Evolutionary conservation across 306 rosid species (phyloP), one percentile per base, ranked within the genome.

Genomic region (Hippophae gyantsensis): DNA sequence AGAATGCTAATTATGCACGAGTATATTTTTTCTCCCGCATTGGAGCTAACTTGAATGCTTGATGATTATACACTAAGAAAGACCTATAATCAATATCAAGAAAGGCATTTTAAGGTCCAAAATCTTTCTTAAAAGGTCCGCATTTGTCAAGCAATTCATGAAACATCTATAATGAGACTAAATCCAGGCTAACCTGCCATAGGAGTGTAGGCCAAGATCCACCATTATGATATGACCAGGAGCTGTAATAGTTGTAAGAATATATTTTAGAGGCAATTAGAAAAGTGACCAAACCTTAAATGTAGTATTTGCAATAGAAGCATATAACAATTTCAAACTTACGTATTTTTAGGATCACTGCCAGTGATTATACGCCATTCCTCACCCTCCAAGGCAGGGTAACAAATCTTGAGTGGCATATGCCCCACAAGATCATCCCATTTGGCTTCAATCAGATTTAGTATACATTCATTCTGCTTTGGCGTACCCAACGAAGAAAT

Each of bases 181-280:
- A 50, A 13, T 48, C 68, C 61, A 60, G 48, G 45, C 47, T 66
- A 66, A 92, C 98, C 95, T 92, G 99, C 96, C 99, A 92, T 55
- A 92, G 69, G 67, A 92, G 97, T 12, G 99, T 88, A 3, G 99
- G 99, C 99, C 99, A 92, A 62, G 99, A 92, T 63, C 99, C 99
- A 27, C 95, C 97, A 55, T 92, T 92, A 66, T 92, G 99, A 77
- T 92, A 92, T 54, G 99, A 92, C 99, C 96, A 92, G 40, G 99
- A 85, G 52, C 99, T 92, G 93, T 65, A 63, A 61, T 2, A 32
- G 66, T 43, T 54, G 67, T 41, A 61, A 9, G 50, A 14, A 43
- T 43, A 57, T 50, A 48, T 18, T 63, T 83, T 52, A 69, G 74
- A 51, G 52, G 49, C 58, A 13, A 51, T 42, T 43, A 32, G 23